Evolutionary conservation across 495 filamentous ascomycete species (phyloP).

Genomic region (Penicillium riverlandense): DNA sequence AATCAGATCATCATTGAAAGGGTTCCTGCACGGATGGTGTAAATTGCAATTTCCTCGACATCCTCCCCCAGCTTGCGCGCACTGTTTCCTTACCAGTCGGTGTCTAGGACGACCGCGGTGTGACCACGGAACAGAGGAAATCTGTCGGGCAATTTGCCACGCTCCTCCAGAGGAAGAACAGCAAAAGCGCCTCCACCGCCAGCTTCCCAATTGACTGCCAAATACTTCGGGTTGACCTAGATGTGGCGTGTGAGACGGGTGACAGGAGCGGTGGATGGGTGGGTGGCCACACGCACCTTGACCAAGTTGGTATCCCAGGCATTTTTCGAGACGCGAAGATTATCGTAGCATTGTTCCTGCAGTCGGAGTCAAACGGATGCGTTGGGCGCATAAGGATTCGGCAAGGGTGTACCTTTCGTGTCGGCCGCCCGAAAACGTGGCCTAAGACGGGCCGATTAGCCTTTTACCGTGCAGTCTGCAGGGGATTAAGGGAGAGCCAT

Average conservation of each 20-base stretch:
- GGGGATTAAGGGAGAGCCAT: slow-evolving; percentile 33
- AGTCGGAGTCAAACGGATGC: slow-evolving; percentile 6
- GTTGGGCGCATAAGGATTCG: background rate
- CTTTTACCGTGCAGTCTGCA: slow-evolving; percentile 22
- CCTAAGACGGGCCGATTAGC: slow-evolving; percentile 42
- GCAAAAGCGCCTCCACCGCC: slow-evolving; percentile 96
- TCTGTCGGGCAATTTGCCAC: slow-evolving; percentile 82
- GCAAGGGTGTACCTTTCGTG: slow-evolving; percentile 64
- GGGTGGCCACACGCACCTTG: slow-evolving; percentile 58
- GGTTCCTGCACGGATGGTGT: slow-evolving; percentile 60
- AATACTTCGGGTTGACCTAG: slow-evolving; percentile 89
- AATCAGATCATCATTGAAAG: slow-evolving; percentile 88
- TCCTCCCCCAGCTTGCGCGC: slow-evolving; percentile 4
- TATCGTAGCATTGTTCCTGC: slow-evolving; percentile 92
- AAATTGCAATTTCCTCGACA: slow-evolving; percentile 1
- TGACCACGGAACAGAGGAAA: slow-evolving; percentile 94
- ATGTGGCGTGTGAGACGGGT: slow-evolving; percentile 9
- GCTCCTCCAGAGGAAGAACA: slow-evolving; percentile 85
- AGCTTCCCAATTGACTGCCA: slow-evolving; percentile 97
- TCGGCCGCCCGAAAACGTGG: slow-evolving; percentile 93
- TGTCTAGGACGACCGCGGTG: slow-evolving; percentile 91
- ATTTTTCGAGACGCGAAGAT: slow-evolving; percentile 88
- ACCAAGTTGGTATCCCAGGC: slow-evolving; percentile 98
- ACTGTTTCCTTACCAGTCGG: slow-evolving; percentile 69
- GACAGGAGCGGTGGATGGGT: slow-evolving; percentile 10